Conservation (phyloP, 2,329 filamentous ascomycete species). For the Trichoderma brevicompactum region DNA sequence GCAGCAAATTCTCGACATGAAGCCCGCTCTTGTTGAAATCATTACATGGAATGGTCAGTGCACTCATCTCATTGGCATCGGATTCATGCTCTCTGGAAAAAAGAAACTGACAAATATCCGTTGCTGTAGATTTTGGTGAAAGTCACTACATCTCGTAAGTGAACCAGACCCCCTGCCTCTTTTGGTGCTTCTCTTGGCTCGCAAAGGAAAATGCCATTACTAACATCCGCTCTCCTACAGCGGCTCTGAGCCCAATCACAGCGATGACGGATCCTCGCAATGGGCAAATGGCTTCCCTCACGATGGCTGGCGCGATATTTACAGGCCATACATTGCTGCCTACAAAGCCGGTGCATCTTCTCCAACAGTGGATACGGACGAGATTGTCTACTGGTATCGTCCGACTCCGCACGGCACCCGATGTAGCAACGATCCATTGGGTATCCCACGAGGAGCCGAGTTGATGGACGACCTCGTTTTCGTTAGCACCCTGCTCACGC, state of each 20-base stretch:
- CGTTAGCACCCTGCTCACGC: constrained; percentile 33
- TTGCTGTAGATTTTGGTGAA: constrained; percentile 33
- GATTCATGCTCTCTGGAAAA: too few species aligned
- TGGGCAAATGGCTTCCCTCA: constrained; percentile 53
- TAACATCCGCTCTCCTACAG: constrained; percentile 15
- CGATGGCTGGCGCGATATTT: constrained; percentile 35
- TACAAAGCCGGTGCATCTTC: constrained; percentile 32
- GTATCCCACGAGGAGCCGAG: constrained; percentile 31
- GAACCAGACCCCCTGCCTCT: not conserved
- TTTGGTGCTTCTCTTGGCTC: not conserved
- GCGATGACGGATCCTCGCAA: constrained; percentile 51
- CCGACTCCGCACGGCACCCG: constrained; percentile 31
- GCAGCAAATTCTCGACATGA: constrained; percentile 35
- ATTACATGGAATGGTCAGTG: constrained; percentile 33
- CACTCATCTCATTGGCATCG: not conserved
- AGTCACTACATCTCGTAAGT: constrained; percentile 35
- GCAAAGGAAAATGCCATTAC: not conserved
- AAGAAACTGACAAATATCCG: not conserved
- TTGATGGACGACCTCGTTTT: constrained; percentile 34
- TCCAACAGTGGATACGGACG: constrained; percentile 33
- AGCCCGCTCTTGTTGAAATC: constrained; percentile 34
- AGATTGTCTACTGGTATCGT: constrained; percentile 36
- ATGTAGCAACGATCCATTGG: constrained; percentile 32
- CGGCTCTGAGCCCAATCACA: constrained; percentile 36
- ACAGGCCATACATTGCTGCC: constrained; percentile 34